phyloP scores from a whole-genome alignment of 805 yeast genomes.

The Priceomyces castillae region DNA sequence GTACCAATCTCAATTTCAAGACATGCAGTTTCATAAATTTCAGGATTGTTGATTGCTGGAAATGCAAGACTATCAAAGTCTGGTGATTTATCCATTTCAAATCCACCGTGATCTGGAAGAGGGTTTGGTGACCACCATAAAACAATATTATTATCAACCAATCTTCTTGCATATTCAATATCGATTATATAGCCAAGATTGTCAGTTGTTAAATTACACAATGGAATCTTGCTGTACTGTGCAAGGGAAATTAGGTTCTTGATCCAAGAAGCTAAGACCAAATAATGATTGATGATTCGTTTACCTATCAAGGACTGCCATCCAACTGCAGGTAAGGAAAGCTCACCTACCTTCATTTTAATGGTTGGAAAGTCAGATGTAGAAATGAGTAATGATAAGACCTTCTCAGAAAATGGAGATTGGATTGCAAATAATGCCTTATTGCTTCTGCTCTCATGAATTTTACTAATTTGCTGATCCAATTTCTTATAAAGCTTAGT shows the following conservation, averaged over 20 bases:
- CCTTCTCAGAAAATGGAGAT: slow-evolving; percentile 55
- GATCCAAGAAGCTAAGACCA: slow-evolving; percentile 73
- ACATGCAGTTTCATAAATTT: slow-evolving; percentile 72
- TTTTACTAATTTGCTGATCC: slow-evolving; percentile 49
- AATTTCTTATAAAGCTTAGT: slow-evolving; percentile 57
- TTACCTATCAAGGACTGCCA: slow-evolving; percentile 74
- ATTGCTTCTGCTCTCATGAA: slow-evolving; percentile 61
- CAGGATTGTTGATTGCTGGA: slow-evolving; percentile 73
- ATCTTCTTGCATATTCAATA: slow-evolving; percentile 76
- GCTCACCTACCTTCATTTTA: slow-evolving; percentile 55
- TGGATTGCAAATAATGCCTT: slow-evolving; percentile 68
- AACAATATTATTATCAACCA: slow-evolving; percentile 62
- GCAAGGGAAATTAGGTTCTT: slow-evolving; percentile 63
- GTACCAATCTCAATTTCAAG: slow-evolving; percentile 78
- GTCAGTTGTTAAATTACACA: slow-evolving; percentile 80
- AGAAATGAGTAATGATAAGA: slow-evolving; percentile 46
- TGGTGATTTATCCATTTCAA: slow-evolving; percentile 56
- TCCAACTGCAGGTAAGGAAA: slow-evolving; percentile 67
- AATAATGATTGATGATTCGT: slow-evolving; percentile 64
- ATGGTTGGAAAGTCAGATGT: slow-evolving; percentile 61
- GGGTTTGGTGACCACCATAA: slow-evolving; percentile 93
- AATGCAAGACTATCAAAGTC: slow-evolving; percentile 61
- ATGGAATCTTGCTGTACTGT: slow-evolving; percentile 73
- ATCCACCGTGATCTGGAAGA: slow-evolving; percentile 81
- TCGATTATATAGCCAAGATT: slow-evolving; percentile 80